Evolutionary conservation across 2,329 filamentous ascomycete species (phyloP), one percentile per base, ranked within the genome.

Genomic region (Hymenoscyphus repandus): DNA sequence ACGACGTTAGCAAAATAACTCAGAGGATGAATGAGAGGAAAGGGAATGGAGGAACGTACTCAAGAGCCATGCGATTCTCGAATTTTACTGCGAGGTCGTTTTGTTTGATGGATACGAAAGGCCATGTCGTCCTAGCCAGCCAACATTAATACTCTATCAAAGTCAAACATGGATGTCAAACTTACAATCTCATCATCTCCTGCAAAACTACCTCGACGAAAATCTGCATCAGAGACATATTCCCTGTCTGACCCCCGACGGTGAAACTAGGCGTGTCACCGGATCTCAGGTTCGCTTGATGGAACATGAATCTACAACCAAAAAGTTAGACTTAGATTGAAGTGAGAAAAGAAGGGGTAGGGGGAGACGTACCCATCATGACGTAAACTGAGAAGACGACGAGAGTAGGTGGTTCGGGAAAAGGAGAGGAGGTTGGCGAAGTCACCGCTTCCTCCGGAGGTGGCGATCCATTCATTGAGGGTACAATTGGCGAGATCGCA

Each of bases 381-480:
- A 20, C 41, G 71, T 7, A 83, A 69, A 7, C 72, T 73, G 41
- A 83, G 71, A 33, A 82, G 65, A 57, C 81, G 75, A 38, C 77
- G 73, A 33, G 75, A 73, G 37, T 77, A 79, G 42, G 75, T 76
- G 5, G 68, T 62, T 41, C 71, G 70, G 39, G 79, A 77, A 38
- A 72, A 69, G 6, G 65, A 63, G 13, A 83, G 66, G 2, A 83
- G 70, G 57, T 73, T 67, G 2, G 68, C 64, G 56, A 82, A 82
- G 30, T 65, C 69, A 3, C 79, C 79, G 15, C 66, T 69, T 2
- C 79, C 79, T 17, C 66, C 69, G 3, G 78, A 79, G 1, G 78
- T 82, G 49, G 76, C 70, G 47, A 78, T 79, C 80, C 80, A 83
- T 62, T 83, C 79, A 46, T 73, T 66, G 20, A 74, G 59, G 0